Evolutionary conservation across 768 basidiomycete species (phyloP).

Genomic region (Candolleomyces efflorescens): DNA sequence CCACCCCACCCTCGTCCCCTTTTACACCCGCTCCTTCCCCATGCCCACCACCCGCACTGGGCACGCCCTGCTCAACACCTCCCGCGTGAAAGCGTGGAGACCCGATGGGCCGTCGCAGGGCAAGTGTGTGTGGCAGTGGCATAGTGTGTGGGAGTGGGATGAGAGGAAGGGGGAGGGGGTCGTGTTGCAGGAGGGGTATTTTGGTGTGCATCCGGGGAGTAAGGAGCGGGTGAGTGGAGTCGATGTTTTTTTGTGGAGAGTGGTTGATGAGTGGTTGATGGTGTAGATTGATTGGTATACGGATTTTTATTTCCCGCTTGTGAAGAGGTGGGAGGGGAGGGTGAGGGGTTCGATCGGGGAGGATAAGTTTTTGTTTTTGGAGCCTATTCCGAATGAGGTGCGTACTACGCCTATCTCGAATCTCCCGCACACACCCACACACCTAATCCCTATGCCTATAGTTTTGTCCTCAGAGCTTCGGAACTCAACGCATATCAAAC

Average conservation of each 20-base stretch:
- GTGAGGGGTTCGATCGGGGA: constrained; percentile 45
- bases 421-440: no score
- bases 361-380: constrained; percentile 68
- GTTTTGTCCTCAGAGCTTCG: constrained; percentile 83
- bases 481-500: constrained; percentile 38
- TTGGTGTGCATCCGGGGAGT: constrained; percentile 61
- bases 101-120: constrained; percentile 68
- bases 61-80: constrained; percentile 54
- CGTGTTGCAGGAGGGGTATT: constrained; percentile 82
- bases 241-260: not conserved
- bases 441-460: constrained; percentile 23
- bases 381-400: constrained; percentile 94
- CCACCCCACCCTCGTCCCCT: constrained; percentile 70
- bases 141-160: constrained; percentile 94
- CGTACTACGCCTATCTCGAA: not conserved
- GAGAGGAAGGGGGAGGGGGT: constrained; percentile 59
- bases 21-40: constrained; percentile 86
- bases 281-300: constrained; percentile 86
- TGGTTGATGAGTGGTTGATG: no score
- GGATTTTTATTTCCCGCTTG: constrained; percentile 80
- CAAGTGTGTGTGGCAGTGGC: constrained; percentile 83
- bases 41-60: constrained; percentile 72
- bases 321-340: constrained; percentile 61
- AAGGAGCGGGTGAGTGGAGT: constrained; percentile 53
- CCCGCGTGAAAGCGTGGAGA: constrained; percentile 63